Conservation (phyloP, 352 stramenopile genomes). For the Globisporangium irregulare region DNA sequence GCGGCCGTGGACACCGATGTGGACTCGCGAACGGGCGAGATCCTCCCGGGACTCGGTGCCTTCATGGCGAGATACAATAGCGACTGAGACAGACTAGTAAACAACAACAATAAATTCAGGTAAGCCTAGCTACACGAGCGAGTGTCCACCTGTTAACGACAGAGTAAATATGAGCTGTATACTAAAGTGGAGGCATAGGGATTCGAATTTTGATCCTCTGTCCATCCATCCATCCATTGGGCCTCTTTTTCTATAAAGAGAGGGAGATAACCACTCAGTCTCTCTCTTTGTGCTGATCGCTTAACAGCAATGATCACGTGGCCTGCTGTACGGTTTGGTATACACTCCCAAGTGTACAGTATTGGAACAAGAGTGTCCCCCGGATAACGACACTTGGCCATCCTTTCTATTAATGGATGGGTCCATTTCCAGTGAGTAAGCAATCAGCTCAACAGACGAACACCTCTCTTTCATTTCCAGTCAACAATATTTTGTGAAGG, state of each 20-base stretch:
- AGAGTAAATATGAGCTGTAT: slow-evolving; percentile 2
- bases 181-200: background rate
- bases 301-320: background rate
- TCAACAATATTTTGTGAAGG: background rate
- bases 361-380: background rate
- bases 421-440: background rate
- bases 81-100: background rate
- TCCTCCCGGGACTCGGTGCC: slow-evolving; percentile 35
- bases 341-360: background rate
- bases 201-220: background rate
- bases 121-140: background rate
- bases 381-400: background rate
- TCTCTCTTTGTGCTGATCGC: background rate
- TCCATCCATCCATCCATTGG: background rate
- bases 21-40: slow-evolving; percentile 21
- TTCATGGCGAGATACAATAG: slow-evolving; percentile 47
- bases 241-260: background rate
- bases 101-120: background rate
- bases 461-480: background rate
- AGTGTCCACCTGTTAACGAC: background rate
- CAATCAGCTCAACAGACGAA: background rate
- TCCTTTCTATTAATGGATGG: background rate
- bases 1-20: slow-evolving; percentile 32
- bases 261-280: background rate
- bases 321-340: background rate